Evolutionary conservation across 192 early-diverging fungal genomes (phyloP).

Genomic region (Backusella sp.): DNA sequence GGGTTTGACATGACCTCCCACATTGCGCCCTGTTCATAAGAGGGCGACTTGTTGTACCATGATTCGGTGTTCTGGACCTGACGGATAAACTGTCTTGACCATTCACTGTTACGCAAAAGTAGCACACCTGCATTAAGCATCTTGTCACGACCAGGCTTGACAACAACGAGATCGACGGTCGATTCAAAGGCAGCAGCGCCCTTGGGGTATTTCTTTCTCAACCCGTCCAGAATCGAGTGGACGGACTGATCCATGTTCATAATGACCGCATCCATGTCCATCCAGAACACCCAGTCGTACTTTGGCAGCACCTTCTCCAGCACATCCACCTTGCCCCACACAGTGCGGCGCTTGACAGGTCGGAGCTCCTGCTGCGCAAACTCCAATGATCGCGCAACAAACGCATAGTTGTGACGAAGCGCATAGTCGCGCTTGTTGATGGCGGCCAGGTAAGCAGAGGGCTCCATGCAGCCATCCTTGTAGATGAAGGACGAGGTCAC

Average conservation of each 20-base stretch:
- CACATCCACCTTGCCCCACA: constrained; percentile 60
- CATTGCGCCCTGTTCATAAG: constrained; percentile 57
- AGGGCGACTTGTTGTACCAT: constrained; percentile 38
- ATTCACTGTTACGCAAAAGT: constrained; percentile 55
- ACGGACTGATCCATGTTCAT: constrained; percentile 43
- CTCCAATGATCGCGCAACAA: constrained; percentile 53
- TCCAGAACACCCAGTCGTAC: constrained; percentile 63
- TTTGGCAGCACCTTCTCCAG: constrained; percentile 56
- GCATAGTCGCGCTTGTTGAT: constrained; percentile 56
- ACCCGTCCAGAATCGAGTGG: constrained; percentile 39
- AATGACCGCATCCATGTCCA: constrained; percentile 62
- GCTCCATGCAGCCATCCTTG: constrained; percentile 52
- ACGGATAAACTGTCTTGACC: constrained; percentile 46
- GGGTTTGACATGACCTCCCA: constrained; percentile 51
- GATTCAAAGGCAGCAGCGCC: constrained; percentile 28
- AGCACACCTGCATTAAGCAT: constrained; percentile 63
- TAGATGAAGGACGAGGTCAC: constrained; percentile 57
- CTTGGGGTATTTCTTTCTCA: constrained; percentile 27
- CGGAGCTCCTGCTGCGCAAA: constrained; percentile 50
- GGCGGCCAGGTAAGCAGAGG: constrained; percentile 42
- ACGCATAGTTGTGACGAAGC: constrained; percentile 48
- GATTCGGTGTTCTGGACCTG: constrained; percentile 38
- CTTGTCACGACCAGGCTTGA: constrained; percentile 41
- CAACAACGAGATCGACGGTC: constrained; percentile 48
- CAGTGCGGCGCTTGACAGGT: constrained; percentile 39